Conservation (phyloP, 352 stramenopile species). For the Pythium chondricola region DNA sequence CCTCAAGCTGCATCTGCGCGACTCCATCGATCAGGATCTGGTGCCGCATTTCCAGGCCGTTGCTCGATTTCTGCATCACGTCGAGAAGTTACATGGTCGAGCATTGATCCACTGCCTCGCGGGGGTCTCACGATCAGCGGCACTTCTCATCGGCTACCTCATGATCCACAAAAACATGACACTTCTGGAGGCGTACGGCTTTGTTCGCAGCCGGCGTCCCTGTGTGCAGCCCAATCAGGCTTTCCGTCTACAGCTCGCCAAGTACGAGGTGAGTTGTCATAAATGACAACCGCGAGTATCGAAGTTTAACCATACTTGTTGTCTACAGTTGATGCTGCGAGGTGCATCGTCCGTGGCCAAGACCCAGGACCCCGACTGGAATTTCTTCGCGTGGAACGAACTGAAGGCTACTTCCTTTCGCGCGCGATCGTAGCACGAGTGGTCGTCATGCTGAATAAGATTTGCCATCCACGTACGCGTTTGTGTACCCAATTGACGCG, state of each 20-base stretch:
- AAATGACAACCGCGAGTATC: background rate
- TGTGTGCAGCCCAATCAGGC: conserved; percentile 48
- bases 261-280: conserved; percentile 37
- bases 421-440: background rate
- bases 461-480: too few species aligned
- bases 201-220: conserved; percentile 36
- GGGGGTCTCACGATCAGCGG: conserved; percentile 44
- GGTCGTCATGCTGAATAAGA: too few species aligned
- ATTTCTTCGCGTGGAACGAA: conserved; percentile 70
- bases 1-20: conserved; percentile 45
- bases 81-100: conserved; percentile 39
- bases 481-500: too few species aligned
- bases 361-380: conserved; percentile 57
- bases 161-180: conserved; percentile 65
- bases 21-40: conserved; percentile 45
- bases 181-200: conserved; percentile 50
- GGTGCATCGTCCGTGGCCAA: conserved; percentile 44
- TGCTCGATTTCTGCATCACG: conserved; percentile 39
- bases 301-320: background rate
- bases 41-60: conserved; percentile 50
- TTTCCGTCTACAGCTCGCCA: conserved; percentile 63
- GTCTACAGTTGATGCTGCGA: conserved; percentile 35
- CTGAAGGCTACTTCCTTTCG: conserved; percentile 30
- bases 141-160: conserved; percentile 53
- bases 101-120: conserved; percentile 58